Conservation (phyloP, 1,139 yeast genomes). For the Saccharomyces pastorianus region DNA sequence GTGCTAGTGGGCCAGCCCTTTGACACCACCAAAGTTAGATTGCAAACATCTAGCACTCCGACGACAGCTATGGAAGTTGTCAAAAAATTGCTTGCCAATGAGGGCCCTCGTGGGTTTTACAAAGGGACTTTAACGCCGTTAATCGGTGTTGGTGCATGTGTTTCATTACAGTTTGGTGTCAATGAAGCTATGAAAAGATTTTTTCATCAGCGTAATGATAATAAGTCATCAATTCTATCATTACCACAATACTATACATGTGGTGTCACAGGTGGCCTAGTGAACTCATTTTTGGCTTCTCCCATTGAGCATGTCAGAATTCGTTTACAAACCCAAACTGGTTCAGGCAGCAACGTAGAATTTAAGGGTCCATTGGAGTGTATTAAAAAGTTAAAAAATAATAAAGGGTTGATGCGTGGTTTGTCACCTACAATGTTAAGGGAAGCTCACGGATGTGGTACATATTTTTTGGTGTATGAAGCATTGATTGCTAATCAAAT, state of each 20-base stretch:
- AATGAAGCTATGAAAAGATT: conserved; percentile 87
- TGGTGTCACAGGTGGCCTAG: conserved; percentile 84
- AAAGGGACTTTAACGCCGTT: conserved; percentile 84
- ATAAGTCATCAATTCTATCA: conserved; percentile 33
- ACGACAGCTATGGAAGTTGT: conserved; percentile 71
- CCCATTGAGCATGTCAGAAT: conserved; percentile 94
- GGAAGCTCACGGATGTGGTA: conserved; percentile 82
- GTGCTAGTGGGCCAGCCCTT: conserved; percentile 93
- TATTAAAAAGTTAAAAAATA: conserved; percentile 46
- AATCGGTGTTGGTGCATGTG: conserved; percentile 88
- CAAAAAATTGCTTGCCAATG: conserved; percentile 55
- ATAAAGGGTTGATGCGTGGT: conserved; percentile 72
- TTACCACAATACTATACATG: conserved; percentile 61
- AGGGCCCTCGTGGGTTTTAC: conserved; percentile 76
- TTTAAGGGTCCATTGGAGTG: conserved; percentile 72
- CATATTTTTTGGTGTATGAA: conserved; percentile 83
- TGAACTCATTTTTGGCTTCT: conserved; percentile 77
- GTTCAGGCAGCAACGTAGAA: conserved; percentile 35
- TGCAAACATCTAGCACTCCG: conserved; percentile 73
- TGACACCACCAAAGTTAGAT: conserved; percentile 85
- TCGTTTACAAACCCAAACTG: conserved; percentile 67
- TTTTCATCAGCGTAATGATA: conserved; percentile 15
- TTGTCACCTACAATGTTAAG: conserved; percentile 70
- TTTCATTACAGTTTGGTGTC: conserved; percentile 80
- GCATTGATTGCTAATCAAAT: conserved; percentile 62